A percentile compares a stretch with the other conserved stretches of the same genome.
Conservation (phyloP, 2,329 filamentous ascomycete genomes). For the Botrytis elliptica region DNA sequence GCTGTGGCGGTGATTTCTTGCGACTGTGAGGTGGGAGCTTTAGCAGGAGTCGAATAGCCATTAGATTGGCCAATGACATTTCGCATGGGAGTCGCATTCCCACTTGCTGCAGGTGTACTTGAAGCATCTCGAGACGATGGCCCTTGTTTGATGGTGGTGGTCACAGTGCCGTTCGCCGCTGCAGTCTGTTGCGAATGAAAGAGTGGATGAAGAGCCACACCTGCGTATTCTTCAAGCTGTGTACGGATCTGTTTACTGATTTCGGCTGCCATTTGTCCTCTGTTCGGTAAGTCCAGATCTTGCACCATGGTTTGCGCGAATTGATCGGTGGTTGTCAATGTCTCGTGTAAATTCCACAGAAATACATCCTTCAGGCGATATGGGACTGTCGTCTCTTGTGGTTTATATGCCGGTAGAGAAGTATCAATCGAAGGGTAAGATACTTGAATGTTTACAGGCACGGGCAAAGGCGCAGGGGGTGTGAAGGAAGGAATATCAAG, state of each 20-base stretch:
- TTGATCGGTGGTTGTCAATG: slow-evolving; percentile 88
- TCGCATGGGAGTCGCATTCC: slow-evolving; percentile 56
- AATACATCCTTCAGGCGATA: slow-evolving; percentile 95
- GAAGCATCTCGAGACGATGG: slow-evolving; percentile 42
- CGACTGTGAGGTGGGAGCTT: slow-evolving; percentile 43
- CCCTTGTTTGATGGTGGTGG: slow-evolving; percentile 37
- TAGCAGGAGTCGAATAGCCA: slow-evolving; percentile 49
- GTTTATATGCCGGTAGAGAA: slow-evolving; percentile 73
- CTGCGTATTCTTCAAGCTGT: slow-evolving; percentile 93
- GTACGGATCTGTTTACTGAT: slow-evolving; percentile 94
- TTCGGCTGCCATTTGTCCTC: slow-evolving; percentile 65
- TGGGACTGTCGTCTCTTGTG: slow-evolving; percentile 74
- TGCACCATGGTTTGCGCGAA: slow-evolving; percentile 90
- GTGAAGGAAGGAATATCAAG: slow-evolving; percentile 81
- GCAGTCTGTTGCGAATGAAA: slow-evolving; percentile 62
- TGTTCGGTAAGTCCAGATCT: slow-evolving; percentile 85
- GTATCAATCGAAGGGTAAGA: slow-evolving; percentile 62
- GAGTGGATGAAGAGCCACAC: slow-evolving; percentile 87
- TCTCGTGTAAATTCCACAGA: slow-evolving; percentile 95
- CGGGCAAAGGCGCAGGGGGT: slow-evolving; percentile 63
- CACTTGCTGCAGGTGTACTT: slow-evolving; percentile 47
- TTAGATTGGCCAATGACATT: slow-evolving; percentile 47
- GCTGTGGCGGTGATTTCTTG: slow-evolving; percentile 67
- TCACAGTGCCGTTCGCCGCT: slow-evolving; percentile 38
- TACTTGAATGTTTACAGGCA: slow-evolving; percentile 54